Evolutionary conservation across 2,329 filamentous ascomycete species (phyloP), one percentile per base, ranked within the genome.

Genomic region (Neoarthrinium moseri): DNA sequence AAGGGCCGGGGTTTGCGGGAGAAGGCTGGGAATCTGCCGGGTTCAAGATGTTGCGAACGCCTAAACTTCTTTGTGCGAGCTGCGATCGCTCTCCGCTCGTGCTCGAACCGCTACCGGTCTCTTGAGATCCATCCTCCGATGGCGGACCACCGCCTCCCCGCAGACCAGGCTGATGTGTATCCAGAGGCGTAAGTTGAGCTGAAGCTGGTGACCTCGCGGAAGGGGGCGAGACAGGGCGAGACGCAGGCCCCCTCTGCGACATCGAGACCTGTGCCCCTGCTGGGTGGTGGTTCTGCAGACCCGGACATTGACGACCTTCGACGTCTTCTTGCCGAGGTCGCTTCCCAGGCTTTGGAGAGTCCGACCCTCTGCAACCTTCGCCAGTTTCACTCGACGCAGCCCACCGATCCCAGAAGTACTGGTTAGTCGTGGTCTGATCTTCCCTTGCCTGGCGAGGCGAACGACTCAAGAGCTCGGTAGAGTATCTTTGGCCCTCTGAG

Each of bases 221-320:
- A 56, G 66, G 71, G 61, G 70, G 75, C 68, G 77, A 77, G 64
- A 71, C 67, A 73, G 78, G 73, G 64, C 68, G 73, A 76, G 77
- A 70, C 67, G 70, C 72, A 74, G 74, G 66, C 60, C 72, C 75
- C 71, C 73, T 76, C 73, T 81, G 78, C 71, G 80, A 83, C 81
- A 84, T 84, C 72, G 78, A 42, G 44, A 38, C 76, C 44, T 46
- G 44, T 46, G 27, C 44, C 35, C 36, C 44, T 41, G 20, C 35
- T 40, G 18, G 44, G 32, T 40, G 37, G 36, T 46, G 44, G 44
- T 30, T 29, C 21, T 46, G 44, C 34, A 18, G 27, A 46, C 44
- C 35, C 44, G 24, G 29, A 46, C 44, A 41, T 41, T 46, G 44
- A 46, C 44, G 63, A 56, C 61, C 54, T 55, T 57, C 51, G 56